Conservation (phyloP, 2,329 filamentous ascomycete species). For the Aspergillus tubingensis region DNA sequence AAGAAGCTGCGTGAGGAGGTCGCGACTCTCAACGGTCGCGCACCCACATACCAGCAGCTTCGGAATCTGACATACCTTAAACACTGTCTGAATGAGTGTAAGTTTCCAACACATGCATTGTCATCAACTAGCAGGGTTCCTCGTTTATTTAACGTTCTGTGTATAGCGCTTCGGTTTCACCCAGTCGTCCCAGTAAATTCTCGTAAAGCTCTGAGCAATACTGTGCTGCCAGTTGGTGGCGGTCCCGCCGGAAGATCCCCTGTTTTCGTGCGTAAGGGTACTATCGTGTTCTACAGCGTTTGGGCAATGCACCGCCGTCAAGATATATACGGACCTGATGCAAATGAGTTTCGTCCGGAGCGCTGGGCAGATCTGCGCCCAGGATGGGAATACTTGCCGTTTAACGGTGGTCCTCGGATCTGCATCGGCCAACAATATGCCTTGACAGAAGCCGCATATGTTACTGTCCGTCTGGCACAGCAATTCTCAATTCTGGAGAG, state of each 20-base stretch:
- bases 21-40: constrained; percentile 20
- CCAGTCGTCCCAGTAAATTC: constrained; percentile 48
- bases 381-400: constrained; percentile 38
- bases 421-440: constrained; percentile 41
- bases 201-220: constrained; percentile 40
- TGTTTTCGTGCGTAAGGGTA: constrained; percentile 65
- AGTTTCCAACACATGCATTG: background rate
- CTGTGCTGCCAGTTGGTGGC: constrained; percentile 53
- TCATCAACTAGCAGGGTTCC: too few relatives aligned
- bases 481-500: constrained; percentile 33
- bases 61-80: constrained; percentile 28
- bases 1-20: constrained; percentile 38
- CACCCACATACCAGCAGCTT: constrained; percentile 26
- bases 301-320: constrained; percentile 70
- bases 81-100: constrained; percentile 30
- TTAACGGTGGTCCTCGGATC: constrained; percentile 36
- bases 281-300: constrained; percentile 64
- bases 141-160: background rate
- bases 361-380: constrained; percentile 43
- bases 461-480: constrained; percentile 37
- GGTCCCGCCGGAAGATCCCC: constrained; percentile 61
- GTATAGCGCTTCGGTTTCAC: constrained; percentile 42
- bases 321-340: constrained; percentile 49
- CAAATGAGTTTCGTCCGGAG: constrained; percentile 51
- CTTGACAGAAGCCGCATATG: constrained; percentile 39